These are phyloP conservation scores for Rachicladosporium sp. DNA, from an alignment of 2,329 filamentous ascomycete genomes.

Conservation along the genomic window DNA sequence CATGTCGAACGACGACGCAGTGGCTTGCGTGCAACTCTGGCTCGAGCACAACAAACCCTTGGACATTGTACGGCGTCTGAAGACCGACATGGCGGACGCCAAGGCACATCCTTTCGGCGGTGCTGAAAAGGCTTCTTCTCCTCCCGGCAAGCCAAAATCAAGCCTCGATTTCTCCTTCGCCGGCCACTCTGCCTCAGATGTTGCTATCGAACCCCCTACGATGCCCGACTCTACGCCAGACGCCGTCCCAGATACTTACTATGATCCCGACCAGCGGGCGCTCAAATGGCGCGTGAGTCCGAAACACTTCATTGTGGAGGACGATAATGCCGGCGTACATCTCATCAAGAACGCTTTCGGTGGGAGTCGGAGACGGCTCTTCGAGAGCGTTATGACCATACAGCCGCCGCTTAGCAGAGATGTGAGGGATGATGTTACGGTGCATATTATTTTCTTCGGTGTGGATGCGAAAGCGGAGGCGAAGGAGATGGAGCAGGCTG, in stretches of 20 bases:
- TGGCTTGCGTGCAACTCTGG: conserved; percentile 43
- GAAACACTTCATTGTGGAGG: conserved; percentile 37
- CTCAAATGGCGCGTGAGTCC: conserved; percentile 30
- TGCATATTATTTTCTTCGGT: conserved; percentile 44
- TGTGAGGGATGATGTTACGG: conserved; percentile 39
- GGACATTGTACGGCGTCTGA: conserved; percentile 6
- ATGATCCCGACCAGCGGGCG: conserved; percentile 23
- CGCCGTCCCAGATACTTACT: conserved; percentile 24
- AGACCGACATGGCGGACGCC: conserved; percentile 1
- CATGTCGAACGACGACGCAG: conserved; percentile 22
- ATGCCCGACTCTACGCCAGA: conserved; percentile 7
- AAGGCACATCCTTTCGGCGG: too few relatives aligned
- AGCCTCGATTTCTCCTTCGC: too few relatives aligned
- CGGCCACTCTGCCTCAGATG: too few relatives aligned
- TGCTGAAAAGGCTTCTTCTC: too few relatives aligned
- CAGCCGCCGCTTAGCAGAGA: conserved; percentile 24
- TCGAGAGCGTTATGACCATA: conserved; percentile 27
- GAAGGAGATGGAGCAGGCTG: conserved; percentile 2
- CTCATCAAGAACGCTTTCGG: conserved; percentile 42
- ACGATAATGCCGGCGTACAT: conserved; percentile 41
- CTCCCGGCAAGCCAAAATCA: background rate
- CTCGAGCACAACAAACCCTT: conserved; percentile 26
- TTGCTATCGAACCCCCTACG: conserved; percentile 1
- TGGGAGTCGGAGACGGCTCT: conserved; percentile 31
- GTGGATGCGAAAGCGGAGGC: conserved; percentile 9